These are phyloP conservation scores for Puccinia coronata DNA, from an alignment of 1,284 basidiomycete species.

Conservation along the genomic window DNA sequence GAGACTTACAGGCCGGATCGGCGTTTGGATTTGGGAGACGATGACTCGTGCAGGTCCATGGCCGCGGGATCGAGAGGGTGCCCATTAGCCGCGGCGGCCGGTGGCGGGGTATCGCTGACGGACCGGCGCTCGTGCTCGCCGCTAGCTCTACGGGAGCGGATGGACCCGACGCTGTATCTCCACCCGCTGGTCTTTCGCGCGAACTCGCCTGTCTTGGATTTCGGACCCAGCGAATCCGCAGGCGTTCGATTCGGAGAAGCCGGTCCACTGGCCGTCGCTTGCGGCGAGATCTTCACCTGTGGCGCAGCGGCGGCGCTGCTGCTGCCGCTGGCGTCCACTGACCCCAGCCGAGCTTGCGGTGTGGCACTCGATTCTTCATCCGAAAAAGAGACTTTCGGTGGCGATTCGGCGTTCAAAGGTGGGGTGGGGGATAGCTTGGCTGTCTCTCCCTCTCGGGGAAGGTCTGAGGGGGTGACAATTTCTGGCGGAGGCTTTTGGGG, in stretches of 20 bases:
- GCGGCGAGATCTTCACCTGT: background rate
- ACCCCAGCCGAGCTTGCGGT: background rate
- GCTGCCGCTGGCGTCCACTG: background rate
- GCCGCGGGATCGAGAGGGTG: background rate
- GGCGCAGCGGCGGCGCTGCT: background rate
- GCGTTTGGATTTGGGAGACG: background rate
- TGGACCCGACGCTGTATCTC: slow-evolving; percentile 33
- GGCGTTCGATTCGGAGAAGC: background rate
- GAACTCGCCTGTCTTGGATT: background rate
- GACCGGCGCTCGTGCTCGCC: background rate
- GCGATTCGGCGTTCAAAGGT: background rate
- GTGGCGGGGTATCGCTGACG: background rate
- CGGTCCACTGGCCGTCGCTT: background rate
- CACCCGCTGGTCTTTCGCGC: slow-evolving; percentile 18
- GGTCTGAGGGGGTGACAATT: background rate
- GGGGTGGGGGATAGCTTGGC: background rate
- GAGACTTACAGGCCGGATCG: slow-evolving; percentile 21
- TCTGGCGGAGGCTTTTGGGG: background rate
- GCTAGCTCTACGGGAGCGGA: slow-evolving; percentile 13
- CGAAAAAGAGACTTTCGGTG: slow-evolving; percentile 7
- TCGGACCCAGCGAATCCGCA: background rate
- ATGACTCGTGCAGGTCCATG: background rate
- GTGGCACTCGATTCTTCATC: background rate
- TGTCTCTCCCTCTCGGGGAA: background rate
- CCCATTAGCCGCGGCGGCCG: background rate